Base-by-base conservation (phyloP, 1,284 basidiomycete genomes). In the Pyrrhoderma lamaoense region DNA sequence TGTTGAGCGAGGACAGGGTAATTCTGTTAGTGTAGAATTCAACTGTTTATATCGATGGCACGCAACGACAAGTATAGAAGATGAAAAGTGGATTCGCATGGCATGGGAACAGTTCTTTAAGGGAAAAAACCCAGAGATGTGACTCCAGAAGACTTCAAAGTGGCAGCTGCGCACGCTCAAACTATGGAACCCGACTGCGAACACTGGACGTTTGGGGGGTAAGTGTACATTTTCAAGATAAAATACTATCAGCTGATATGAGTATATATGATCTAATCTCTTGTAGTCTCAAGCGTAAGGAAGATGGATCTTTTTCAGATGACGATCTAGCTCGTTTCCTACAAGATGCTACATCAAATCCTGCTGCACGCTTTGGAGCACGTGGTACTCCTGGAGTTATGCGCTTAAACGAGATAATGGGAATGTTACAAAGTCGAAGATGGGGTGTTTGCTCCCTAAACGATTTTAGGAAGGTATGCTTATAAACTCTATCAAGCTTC, bases 371-470 rank as follows among this genome's bases (percentile, higher is more conserved):
- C 11, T 93, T 93, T 72, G 73, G 81, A 51, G 91, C 91, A 27
- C 80, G 85, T 27, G 80, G 85, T 8, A 87, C 84, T 1, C 91
- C 90, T 31, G 67, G 72, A 63, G 64, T 77, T 49, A 84, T 93
- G 81, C 79, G 78, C 49, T 65, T 90, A 22, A 78, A 90, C 56
- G 89, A 92, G 63, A 75, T 90, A 42, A 85, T 93, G 80, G 85
- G 87, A 46, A 89, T 92, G 53, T 80, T 86, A 59, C 75, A 85
- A 56, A 85, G 79, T 59, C 74, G 89, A 22, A 61, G 65, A n/a
- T 93, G 89, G 89, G 86, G 87, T 42, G 79, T 84, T 34, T 92
- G 89, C 62, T 84, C 85, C 2, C 64, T 93, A 58, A 93, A 93
- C 60, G 90, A 93, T 59, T 93, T 93, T 69, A 75, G 89, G 52